Evolutionary conservation across 176 grass and related monocot species (phyloP).

Genomic region (Avena eriantha): DNA sequence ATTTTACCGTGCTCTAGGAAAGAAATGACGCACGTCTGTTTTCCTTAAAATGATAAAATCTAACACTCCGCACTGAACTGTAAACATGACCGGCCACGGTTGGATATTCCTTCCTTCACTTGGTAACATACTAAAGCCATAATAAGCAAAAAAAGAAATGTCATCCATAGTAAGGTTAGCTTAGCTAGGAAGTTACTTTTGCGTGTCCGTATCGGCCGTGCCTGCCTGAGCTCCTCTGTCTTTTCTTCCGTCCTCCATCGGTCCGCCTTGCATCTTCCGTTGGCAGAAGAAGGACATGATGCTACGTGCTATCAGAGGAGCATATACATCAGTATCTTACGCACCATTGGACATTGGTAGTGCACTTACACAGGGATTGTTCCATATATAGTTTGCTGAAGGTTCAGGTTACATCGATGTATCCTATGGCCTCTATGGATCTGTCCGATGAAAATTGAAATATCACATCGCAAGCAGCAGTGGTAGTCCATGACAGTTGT

Average conservation of each 20-base stretch:
- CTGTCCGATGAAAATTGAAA: background rate
- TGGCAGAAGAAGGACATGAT: background rate
- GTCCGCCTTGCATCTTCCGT: background rate
- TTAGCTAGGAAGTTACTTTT: background rate
- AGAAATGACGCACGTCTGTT: too few relatives aligned
- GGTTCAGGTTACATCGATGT: background rate
- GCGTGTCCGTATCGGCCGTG: too few relatives aligned
- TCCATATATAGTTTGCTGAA: background rate
- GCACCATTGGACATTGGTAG: too few relatives aligned
- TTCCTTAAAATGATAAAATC: too few relatives aligned
- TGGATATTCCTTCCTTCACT: too few relatives aligned
- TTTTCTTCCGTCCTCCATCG: background rate
- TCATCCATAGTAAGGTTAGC: too few relatives aligned
- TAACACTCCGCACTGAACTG: too few relatives aligned
- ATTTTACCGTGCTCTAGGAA: too few relatives aligned
- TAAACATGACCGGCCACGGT: too few relatives aligned
- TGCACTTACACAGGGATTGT: too few relatives aligned
- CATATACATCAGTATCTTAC: background rate
- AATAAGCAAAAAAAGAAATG: too few relatives aligned
- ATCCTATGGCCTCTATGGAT: background rate
- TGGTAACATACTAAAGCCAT: too few relatives aligned
- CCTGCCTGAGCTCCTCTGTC: background rate
- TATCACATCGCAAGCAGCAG: background rate
- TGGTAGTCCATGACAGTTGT: background rate
- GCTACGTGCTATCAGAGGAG: background rate